Percentiles rank a stretch among this genome's conserved stretches.
Evolutionary conservation across 108 stramenopile species (phyloP).

Genomic region (Conticribra weissflogii): DNA sequence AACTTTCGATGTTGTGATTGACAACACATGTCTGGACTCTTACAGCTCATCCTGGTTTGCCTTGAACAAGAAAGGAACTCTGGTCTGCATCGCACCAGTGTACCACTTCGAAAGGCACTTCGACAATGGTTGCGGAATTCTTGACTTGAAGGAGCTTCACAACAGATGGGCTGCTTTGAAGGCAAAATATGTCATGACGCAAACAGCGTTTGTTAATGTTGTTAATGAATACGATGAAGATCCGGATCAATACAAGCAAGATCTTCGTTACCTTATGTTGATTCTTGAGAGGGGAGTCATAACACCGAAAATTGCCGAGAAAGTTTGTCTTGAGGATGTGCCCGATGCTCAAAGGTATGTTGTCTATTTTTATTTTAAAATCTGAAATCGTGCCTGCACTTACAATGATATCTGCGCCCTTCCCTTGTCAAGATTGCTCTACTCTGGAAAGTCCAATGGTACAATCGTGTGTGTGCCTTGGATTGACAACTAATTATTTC

Average conservation of each 20-base stretch:
- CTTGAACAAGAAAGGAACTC: slow-evolving; percentile 49
- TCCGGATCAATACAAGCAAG: slow-evolving; percentile 45
- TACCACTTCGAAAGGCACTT: slow-evolving; percentile 23
- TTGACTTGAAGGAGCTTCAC: slow-evolving; percentile 34
- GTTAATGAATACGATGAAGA: slow-evolving; percentile 46
- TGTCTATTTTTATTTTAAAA: neutral
- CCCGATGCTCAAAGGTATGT: slow-evolving; percentile 52
- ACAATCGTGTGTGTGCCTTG: slow-evolving; percentile 75
- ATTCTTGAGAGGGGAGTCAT: slow-evolving; percentile 56
- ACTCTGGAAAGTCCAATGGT: slow-evolving; percentile 56
- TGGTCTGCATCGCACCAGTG: slow-evolving; percentile 50
- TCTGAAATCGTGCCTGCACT: neutral
- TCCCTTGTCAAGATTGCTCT: slow-evolving; percentile 27
- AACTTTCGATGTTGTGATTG: slow-evolving; percentile 72
- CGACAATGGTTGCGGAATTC: slow-evolving; percentile 47
- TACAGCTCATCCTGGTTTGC: slow-evolving; percentile 48
- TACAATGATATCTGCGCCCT: neutral
- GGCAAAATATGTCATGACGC: slow-evolving; percentile 56
- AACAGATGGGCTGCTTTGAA: slow-evolving; percentile 54
- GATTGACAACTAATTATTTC: slow-evolving; percentile 39
- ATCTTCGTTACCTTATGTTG: slow-evolving; percentile 61
- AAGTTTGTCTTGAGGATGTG: slow-evolving; percentile 61
- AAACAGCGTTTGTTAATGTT: slow-evolving; percentile 52
- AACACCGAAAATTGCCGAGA: slow-evolving; percentile 64
- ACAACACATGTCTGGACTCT: slow-evolving; percentile 57